Evolutionary conservation across 208 protist genomes (phyloP).

Genomic region (Wallacemonas sp.): DNA sequence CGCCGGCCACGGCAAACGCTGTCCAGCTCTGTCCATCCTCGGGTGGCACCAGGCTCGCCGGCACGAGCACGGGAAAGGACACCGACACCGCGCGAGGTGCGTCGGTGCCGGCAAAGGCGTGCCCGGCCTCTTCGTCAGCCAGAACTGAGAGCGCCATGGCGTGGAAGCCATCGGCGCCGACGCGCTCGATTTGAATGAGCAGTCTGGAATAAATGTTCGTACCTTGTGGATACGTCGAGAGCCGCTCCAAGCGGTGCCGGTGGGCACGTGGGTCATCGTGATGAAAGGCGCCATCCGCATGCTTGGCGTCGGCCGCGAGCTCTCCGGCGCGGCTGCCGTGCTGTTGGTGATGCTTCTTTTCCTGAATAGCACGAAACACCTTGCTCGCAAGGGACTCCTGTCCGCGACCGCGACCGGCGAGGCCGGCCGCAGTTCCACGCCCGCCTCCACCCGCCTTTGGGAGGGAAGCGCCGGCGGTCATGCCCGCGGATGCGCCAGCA

Average conservation of each 20-base stretch:
- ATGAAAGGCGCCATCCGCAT: neutral
- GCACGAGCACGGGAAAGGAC: slow-evolving; percentile 44
- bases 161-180: slow-evolving; percentile 61
- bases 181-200: slow-evolving; percentile 57
- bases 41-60: slow-evolving; percentile 49
- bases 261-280: neutral
- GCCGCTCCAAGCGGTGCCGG: slow-evolving; percentile 24
- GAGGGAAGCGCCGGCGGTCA: no score
- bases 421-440: neutral
- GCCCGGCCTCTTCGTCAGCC: slow-evolving; percentile 17
- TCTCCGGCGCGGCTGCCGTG: neutral
- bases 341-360: slow-evolving; percentile 17
- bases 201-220: slow-evolving; percentile 45
- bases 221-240: slow-evolving; percentile 45
- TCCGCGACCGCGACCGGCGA: slow-evolving; percentile 8
- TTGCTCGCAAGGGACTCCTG: slow-evolving; percentile 41
- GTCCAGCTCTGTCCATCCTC: slow-evolving; percentile 37
- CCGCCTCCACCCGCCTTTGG: neutral
- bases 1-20: slow-evolving; percentile 63
- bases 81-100: slow-evolving; percentile 5
- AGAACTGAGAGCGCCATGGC: slow-evolving; percentile 26
- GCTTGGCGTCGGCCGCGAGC: neutral
- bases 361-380: slow-evolving; percentile 45
- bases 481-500: neutral
- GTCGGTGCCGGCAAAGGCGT: slow-evolving; percentile 2